These are phyloP conservation scores for Backusella liffmaniae DNA, from an alignment of 192 early-diverging fungal genomes.

Conservation along the genomic window DNA sequence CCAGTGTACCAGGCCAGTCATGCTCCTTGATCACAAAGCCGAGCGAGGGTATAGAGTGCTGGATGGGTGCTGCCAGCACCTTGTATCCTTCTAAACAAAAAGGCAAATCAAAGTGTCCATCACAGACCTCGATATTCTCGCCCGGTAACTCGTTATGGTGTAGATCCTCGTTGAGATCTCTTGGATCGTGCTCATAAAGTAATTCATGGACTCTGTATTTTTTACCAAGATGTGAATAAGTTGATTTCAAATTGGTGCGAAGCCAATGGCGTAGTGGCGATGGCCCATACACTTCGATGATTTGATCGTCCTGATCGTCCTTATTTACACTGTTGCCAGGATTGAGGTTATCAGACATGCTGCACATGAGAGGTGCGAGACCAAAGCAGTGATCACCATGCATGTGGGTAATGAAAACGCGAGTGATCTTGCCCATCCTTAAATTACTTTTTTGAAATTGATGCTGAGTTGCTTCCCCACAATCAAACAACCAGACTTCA, in stretches of 20 bases:
- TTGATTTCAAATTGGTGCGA: conserved; percentile 34
- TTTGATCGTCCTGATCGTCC: background rate
- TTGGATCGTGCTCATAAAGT: conserved; percentile 22
- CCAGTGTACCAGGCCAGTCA: conserved; percentile 38
- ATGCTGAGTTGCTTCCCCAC: conserved; percentile 57
- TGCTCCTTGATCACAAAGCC: conserved; percentile 50
- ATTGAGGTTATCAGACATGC: conserved; percentile 28
- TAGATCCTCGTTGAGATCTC: conserved; percentile 13
- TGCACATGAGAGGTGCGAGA: conserved; percentile 48
- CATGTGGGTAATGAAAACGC: conserved; percentile 51
- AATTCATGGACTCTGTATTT: conserved; percentile 47
- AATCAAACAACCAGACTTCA: conserved; percentile 49
- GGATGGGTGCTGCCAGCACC: conserved; percentile 43
- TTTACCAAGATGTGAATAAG: conserved; percentile 38
- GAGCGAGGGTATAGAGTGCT: conserved; percentile 51
- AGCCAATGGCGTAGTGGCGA: conserved; percentile 40
- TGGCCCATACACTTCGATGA: conserved; percentile 55
- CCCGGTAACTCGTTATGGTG: conserved; percentile 24
- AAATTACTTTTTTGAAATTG: conserved; percentile 46
- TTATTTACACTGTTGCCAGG: background rate
- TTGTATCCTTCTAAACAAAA: background rate
- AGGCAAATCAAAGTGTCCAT: background rate
- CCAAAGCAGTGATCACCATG: conserved; percentile 59
- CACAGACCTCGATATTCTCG: conserved; percentile 8
- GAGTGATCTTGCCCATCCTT: conserved; percentile 32